Base-by-base conservation (phyloP, 441 rosid species). In the Jatropha podagrica region DNA sequence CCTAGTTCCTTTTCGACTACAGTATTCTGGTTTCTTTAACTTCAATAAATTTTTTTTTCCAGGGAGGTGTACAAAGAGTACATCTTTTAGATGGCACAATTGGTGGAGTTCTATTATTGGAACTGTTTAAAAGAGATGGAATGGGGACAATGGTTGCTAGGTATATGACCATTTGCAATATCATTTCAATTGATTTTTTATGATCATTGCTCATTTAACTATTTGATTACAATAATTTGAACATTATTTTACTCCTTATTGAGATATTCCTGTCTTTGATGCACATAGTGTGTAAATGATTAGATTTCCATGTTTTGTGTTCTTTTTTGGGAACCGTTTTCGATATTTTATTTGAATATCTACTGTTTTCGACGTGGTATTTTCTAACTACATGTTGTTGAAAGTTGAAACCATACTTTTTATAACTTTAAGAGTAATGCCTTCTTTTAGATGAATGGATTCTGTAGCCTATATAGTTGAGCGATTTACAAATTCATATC, bases 131-230 rank as follows among this genome's bases (percentile, higher is more conserved):
- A 85, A 89, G 99, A 84, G 99, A 95, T 79, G 99, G 99, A 61
- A 87, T 93, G 93, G 99, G 99, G 77, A 95, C 99, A 59, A 95
- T 95, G 99, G 98, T 95, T 32, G 99, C 98, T 54, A 95, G 98
- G 98, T 95, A 83, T 78, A 81, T 76, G 77, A 55, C 74, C n/a
- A 49, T 75, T 77, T 49, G 27, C 66, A 46, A 73, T 58, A 32
- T 38, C 38, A 17, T 72, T 37, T 65, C 32, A 44, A 48, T 13
- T 14, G 40, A 69, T 12, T 71, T 59, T 9, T 40, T 23, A 15
- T 54, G 3, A 49, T 42, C 11, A 32, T 11, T 61, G 20, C 55
- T 75, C 58, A 42, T 4, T 56, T 44, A 56, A 65, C 18, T 62
- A 63, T 66, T 42, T 27, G 15, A 11, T 76, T 17, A 42, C 55